Evolutionary conservation across 2,329 filamentous ascomycete species (phyloP), one percentile per base, ranked within the genome.

Genomic region (Tolypocladium tropicale): DNA sequence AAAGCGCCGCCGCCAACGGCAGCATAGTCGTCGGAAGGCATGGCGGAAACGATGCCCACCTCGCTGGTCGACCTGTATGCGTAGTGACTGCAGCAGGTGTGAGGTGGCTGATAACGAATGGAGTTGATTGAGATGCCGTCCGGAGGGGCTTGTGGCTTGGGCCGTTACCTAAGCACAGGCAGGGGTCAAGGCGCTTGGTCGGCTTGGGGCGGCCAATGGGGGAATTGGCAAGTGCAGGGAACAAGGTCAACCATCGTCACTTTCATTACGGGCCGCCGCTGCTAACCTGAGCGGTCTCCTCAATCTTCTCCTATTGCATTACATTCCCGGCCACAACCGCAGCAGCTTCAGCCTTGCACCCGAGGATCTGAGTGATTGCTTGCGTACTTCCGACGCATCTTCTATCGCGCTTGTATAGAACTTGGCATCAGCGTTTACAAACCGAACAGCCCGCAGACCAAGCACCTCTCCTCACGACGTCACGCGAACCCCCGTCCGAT

Each of bases 21-120:
- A 52, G 79, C 72, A 75, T 95, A 95, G 63, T 95, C 89, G 70
- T 89, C 86, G 55, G 83, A 79, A 28, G 85, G 81, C 88, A 91
- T 91, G 50, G 43, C 21, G 33, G n/a, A 37, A 36, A 6, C 6
- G 46, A n/a, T 18, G 50, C 30, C n/a, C 23, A 46, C 25, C 43
- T 18, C 3, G 46, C n/a, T n/a, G 46, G 28, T 50, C 46, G 28
- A 21, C 9, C 18, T 49, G n/a, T 21, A 28, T 21, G 37, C n/a
- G 6, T n/a, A 7, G 18, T 48, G 16, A n/a, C 7, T 5, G 5
- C 28, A 25, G 28, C 5, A 28, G 34, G 30, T 25, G 21, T 25
- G 50, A 11, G n/a, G n/a, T 12, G 33, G 25, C 16, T n/a, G 36
- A 37, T 18, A 37, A n/a, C n/a, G n/a, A n/a, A n/a, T n/a, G n/a